Evolutionary conservation across 2,329 filamentous ascomycete genomes (phyloP), one percentile per base, ranked within the genome.

Genomic region (Curvularia sp.): DNA sequence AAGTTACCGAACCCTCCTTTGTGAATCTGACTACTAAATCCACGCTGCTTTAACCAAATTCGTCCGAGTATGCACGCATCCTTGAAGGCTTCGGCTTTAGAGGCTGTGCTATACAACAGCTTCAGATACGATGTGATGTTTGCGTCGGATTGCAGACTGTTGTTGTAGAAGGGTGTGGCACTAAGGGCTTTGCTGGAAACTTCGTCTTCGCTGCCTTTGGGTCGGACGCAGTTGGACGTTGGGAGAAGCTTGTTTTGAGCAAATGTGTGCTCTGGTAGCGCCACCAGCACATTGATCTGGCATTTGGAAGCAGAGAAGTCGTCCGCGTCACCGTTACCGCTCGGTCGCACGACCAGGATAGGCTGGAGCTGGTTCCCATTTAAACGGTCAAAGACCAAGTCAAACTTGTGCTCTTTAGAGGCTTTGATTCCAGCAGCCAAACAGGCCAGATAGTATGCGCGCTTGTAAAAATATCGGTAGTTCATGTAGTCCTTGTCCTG

Each of bases 401-500:
- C 80, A 65, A 89, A 82, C 0, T 80, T 79, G 15, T 83, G 76
- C 3, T 79, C 80, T 45, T 87, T 77, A 3, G 84, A 79, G 36
- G 84, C 81, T 63, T 87, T 86, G 51, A 98, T 80, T 4, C 85
- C 87, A 28, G 86, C 87, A 13, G 92, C 88, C 55, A 98, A 81
- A 64, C 90, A 92, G 32, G 93, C 92, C 49, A 98, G 80, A 73
- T 96, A 98, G 77, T 94, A 98, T 12, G 95, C 91, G 63, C 93
- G 84, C 71, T 97, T 96, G 80, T 97, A 93, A 73, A 97, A 97
- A 79, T 96, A 98, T 60, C 95, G 87, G 81, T 95, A 85, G 75
- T 97, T 93, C 49, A 93, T 83, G 74, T 94, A 97, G 77, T 99
- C 95, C 78, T 98, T 98, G 43, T 96, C 91, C 72, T 97, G 92